Conservation (phyloP, 2,329 filamentous ascomycete genomes). For the Chalaropsis thielavioides region DNA sequence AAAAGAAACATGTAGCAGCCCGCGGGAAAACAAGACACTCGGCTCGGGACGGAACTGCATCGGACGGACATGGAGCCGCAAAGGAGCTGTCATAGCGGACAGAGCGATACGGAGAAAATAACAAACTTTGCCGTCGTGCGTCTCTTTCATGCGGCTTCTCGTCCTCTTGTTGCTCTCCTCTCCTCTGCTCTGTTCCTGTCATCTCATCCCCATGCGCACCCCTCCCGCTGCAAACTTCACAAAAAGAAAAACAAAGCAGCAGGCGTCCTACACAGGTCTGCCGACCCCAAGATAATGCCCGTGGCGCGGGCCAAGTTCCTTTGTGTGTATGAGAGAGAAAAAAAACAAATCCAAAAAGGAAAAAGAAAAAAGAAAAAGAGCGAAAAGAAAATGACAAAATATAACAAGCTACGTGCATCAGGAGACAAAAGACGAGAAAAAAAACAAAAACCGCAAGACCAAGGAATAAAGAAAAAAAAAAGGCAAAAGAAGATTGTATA, state of each 20-base stretch:
- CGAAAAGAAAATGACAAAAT: not conserved
- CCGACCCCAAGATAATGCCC: not conserved
- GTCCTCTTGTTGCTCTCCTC: not conserved
- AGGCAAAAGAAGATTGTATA: slow-evolving; percentile 19
- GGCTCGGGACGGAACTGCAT: too few species aligned
- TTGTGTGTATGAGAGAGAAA: not conserved
- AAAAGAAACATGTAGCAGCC: too few species aligned
- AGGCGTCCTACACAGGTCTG: slow-evolving; percentile 4
- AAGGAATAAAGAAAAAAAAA: slow-evolving; percentile 15
- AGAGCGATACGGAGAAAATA: not conserved
- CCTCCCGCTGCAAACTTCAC: too few species aligned
- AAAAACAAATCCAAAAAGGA: slow-evolving; percentile 3
- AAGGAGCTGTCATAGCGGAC: not conserved
- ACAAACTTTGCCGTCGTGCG: not conserved
- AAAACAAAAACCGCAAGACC: slow-evolving; percentile 8
- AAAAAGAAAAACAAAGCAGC: not conserved
- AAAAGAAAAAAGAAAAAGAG: not conserved
- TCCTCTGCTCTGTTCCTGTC: too few species aligned
- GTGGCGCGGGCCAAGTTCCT: not conserved
- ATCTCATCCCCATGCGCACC: not conserved
- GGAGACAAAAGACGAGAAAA: slow-evolving; percentile 16
- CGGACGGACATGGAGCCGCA: too few species aligned
- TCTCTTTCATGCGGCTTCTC: not conserved
- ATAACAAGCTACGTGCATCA: slow-evolving; percentile 8
- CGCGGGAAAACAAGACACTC: too few species aligned